Conservation (phyloP, 139 green algal genomes). For the Tetraselmis chui region DNA sequence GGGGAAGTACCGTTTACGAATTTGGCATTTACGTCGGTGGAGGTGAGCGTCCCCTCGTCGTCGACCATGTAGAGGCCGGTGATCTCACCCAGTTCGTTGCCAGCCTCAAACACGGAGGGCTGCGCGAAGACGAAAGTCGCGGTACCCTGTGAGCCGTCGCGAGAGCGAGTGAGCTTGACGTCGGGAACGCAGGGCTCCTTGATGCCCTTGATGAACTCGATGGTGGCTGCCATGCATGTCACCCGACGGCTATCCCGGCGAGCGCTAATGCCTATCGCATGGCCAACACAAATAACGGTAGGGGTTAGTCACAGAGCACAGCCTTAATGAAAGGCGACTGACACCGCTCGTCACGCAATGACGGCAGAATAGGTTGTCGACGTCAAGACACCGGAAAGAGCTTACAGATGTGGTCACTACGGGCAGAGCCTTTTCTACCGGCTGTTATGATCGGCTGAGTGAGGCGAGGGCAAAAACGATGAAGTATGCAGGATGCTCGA, state of each 20-base stretch:
- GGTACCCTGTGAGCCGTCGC: conserved; percentile 71
- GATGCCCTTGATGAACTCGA: conserved; percentile 92
- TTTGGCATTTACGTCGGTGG: conserved; percentile 94
- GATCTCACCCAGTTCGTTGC: conserved; percentile 48
- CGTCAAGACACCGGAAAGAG: too few relatives aligned
- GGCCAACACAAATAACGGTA: not conserved
- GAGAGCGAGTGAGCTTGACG: conserved; percentile 76
- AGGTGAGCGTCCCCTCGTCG: conserved; percentile 81
- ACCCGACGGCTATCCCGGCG: not conserved
- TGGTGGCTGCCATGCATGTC: conserved; percentile 21
- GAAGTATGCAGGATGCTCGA: too few relatives aligned
- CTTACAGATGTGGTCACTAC: too few relatives aligned
- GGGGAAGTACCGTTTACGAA: conserved; percentile 97
- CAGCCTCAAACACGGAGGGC: conserved; percentile 86
- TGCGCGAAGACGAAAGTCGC: conserved; percentile 88
- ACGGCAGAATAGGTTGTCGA: too few relatives aligned
- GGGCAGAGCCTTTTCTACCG: not conserved
- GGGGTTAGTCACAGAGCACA: not conserved
- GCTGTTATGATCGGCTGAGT: not conserved
- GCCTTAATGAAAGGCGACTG: too few relatives aligned
- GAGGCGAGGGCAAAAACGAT: not conserved
- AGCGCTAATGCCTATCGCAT: not conserved
- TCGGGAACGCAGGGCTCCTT: conserved; percentile 85
- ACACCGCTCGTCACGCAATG: too few relatives aligned
- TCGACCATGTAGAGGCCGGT: conserved; percentile 91